phyloP scores from a whole-genome alignment of 345 rosid genomes.

The Acer saccharum region DNA sequence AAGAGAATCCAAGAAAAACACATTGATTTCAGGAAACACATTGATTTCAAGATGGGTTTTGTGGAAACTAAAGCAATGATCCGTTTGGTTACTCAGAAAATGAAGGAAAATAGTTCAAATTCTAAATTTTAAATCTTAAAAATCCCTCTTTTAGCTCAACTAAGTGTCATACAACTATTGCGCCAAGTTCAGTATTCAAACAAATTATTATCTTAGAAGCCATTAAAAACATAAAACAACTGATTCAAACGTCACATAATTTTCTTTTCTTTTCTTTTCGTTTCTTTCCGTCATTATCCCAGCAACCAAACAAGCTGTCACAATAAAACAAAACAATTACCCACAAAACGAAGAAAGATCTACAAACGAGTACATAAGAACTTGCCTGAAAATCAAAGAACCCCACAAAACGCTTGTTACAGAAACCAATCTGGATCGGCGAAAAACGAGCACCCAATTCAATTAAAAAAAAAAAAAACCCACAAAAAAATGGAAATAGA shows the following conservation, averaged over 20 bases:
- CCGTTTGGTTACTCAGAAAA: not conserved
- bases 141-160: not conserved
- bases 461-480: not conserved
- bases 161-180: not conserved
- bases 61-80: not conserved
- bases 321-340: not conserved
- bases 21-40: not conserved
- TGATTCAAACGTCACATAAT: not conserved
- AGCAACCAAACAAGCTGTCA: slow-evolving; percentile 7
- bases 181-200: not conserved
- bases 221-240: not conserved
- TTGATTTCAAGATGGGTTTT: not conserved
- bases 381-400: slow-evolving; percentile 31
- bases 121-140: not conserved
- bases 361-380: slow-evolving; percentile 16
- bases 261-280: not conserved
- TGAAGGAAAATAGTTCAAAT: not conserved
- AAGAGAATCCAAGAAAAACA: slow-evolving; percentile 16
- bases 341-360: slow-evolving; percentile 25
- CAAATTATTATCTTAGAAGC: not conserved
- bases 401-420: slow-evolving; percentile 21
- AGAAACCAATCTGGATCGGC: slow-evolving; percentile 27
- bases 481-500: slow-evolving; percentile 2
- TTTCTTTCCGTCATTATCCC: slow-evolving; percentile 4
- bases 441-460: slow-evolving; percentile 22